These are phyloP conservation scores for Ceratocystis destructans DNA, from an alignment of 2,329 filamentous ascomycete genomes.

Conservation along the genomic window DNA sequence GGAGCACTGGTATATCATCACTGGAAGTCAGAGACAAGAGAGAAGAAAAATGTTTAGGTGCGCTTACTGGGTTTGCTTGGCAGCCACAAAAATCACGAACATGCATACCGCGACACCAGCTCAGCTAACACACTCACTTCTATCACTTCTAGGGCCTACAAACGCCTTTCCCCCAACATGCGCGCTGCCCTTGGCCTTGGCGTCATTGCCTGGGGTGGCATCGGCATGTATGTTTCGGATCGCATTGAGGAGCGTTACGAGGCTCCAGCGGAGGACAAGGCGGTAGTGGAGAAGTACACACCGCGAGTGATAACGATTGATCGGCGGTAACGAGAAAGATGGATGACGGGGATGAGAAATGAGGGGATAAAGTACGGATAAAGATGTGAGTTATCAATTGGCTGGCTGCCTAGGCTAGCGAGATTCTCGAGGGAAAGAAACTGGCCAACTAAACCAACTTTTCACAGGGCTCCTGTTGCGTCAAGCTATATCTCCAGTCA, in stretches of 20 bases:
- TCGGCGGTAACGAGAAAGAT: not conserved
- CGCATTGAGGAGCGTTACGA: slow-evolving; percentile 59
- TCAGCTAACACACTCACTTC: not conserved
- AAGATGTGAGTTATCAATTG: not conserved
- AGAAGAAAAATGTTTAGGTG: no score
- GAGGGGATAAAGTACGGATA: not conserved
- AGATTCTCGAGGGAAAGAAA: no score
- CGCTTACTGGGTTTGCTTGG: no score
- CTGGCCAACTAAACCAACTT: no score
- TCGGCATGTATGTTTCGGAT: slow-evolving; percentile 62
- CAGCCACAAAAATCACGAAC: no score
- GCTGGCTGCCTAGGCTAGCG: no score
- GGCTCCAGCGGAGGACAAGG: slow-evolving; percentile 59
- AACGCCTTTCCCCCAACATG: slow-evolving; percentile 54
- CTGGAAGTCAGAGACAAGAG: no score
- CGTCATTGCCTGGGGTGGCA: slow-evolving; percentile 60
- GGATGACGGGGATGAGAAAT: not conserved
- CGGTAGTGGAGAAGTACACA: slow-evolving; percentile 45
- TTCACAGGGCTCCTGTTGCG: no score
- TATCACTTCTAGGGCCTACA: slow-evolving; percentile 49
- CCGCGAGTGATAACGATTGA: slow-evolving; percentile 52
- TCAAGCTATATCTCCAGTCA: no score
- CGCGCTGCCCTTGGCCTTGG: slow-evolving; percentile 59
- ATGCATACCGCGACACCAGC: no score
- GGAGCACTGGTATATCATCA: no score